Conservation (phyloP, 2,329 filamentous ascomycete species). For the Cladophialophora bantiana region DNA sequence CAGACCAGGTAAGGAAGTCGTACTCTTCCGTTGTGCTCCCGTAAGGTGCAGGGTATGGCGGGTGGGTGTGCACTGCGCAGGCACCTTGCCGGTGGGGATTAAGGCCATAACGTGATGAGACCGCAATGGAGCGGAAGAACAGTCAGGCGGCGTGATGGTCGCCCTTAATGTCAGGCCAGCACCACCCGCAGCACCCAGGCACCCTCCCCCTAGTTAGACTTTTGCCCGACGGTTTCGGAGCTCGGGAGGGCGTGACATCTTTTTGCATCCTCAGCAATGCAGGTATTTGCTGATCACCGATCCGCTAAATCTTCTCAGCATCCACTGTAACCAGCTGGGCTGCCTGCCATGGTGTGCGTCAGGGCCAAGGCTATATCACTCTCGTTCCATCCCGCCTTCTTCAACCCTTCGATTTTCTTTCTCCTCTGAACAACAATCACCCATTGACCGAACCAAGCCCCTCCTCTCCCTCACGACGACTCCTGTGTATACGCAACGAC, state of each 20-base stretch:
- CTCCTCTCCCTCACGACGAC: neutral
- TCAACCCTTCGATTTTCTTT: slow-evolving; percentile 16
- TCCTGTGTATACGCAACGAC: neutral
- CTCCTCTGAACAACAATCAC: slow-evolving; percentile 4
- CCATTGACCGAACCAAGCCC: neutral
- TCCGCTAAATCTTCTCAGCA: neutral
- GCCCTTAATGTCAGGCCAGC: no score
- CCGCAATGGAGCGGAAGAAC: slow-evolving; percentile 7
- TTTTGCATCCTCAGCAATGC: slow-evolving; percentile 10
- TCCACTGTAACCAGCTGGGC: neutral
- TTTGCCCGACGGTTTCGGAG: slow-evolving; percentile 14
- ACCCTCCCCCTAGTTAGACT: neutral
- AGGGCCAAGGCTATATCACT: slow-evolving; percentile 8
- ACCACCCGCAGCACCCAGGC: no score
- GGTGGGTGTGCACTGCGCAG: neutral
- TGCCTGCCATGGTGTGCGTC: neutral
- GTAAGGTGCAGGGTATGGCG: neutral
- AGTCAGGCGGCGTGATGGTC: slow-evolving; percentile 11
- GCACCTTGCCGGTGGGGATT: slow-evolving; percentile 7
- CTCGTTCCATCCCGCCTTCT: slow-evolving; percentile 19
- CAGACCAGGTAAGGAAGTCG: slow-evolving; percentile 3
- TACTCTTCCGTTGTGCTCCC: neutral
- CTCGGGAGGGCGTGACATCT: slow-evolving; percentile 16
- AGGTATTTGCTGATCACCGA: neutral
- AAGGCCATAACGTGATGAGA: slow-evolving; percentile 14